These are phyloP conservation scores for Phytophthora colocasiae DNA, from an alignment of 352 stramenopile species.

Conservation along the genomic window DNA sequence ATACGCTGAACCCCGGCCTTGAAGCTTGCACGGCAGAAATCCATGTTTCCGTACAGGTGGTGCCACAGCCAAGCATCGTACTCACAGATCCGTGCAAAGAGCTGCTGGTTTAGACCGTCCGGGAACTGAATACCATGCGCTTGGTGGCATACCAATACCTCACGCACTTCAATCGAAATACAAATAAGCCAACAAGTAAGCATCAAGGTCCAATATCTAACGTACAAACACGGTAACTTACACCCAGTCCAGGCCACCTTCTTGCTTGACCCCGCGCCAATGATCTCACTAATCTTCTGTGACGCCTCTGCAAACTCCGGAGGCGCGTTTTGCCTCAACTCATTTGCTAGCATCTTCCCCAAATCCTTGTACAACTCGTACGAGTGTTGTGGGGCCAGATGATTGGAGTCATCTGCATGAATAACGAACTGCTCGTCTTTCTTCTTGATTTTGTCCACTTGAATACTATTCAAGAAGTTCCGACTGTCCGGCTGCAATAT, in stretches of 20 bases:
- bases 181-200: constrained; percentile 15
- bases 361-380: constrained; percentile 71
- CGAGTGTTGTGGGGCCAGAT: constrained; percentile 65
- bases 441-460: constrained; percentile 3
- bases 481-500: constrained; percentile 16
- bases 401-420: constrained; percentile 56
- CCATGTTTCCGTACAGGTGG: constrained; percentile 69
- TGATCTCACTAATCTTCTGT: constrained; percentile 52
- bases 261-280: constrained; percentile 44
- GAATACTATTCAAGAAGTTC: constrained; percentile 23
- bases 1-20: constrained; percentile 60
- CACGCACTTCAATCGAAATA: constrained; percentile 53
- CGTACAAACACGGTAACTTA: constrained; percentile 34
- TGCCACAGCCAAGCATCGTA: constrained; percentile 84
- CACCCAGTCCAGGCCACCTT: constrained; percentile 72
- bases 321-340: constrained; percentile 59
- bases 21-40: constrained; percentile 75
- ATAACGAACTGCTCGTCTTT: constrained; percentile 42
- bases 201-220: background rate
- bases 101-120: constrained; percentile 54
- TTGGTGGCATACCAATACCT: constrained; percentile 73
- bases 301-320: constrained; percentile 44
- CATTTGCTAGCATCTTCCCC: constrained; percentile 53
- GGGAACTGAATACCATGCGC: constrained; percentile 69
- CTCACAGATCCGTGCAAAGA: constrained; percentile 69